These are phyloP conservation scores for Ajuga reptans DNA, from an alignment of 305 asterid genomes.

Conservation along the genomic window DNA sequence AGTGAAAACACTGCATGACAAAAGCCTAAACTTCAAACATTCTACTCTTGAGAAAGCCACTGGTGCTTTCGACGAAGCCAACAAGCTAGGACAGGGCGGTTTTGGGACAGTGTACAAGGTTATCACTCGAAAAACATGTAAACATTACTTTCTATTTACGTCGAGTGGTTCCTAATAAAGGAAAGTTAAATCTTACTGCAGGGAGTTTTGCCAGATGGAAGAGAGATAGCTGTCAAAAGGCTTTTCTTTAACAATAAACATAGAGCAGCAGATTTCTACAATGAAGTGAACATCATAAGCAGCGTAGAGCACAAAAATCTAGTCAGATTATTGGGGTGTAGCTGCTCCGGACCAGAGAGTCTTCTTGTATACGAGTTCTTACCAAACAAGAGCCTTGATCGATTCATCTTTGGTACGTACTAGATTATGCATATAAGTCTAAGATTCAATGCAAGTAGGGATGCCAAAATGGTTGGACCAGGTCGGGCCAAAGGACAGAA, in stretches of 20 bases:
- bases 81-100: conserved; percentile 75
- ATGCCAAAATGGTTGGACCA: too few species aligned
- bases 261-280: conserved; percentile 76
- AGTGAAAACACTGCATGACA: conserved; percentile 45
- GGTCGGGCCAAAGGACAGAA: too few species aligned
- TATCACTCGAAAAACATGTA: neutral
- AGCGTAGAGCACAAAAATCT: conserved; percentile 69
- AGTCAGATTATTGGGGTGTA: conserved; percentile 69
- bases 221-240: conserved; percentile 82
- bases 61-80: conserved; percentile 47
- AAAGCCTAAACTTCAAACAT: conserved; percentile 61
- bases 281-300: conserved; percentile 79
- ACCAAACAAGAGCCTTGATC: conserved; percentile 70
- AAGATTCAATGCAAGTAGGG: neutral
- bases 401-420: conserved; percentile 57
- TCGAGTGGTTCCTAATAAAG: neutral
- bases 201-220: conserved; percentile 83
- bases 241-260: conserved; percentile 65
- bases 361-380: conserved; percentile 73
- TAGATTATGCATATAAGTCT: neutral
- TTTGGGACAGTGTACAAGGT: conserved; percentile 71
- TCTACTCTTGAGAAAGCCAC: conserved; percentile 72
- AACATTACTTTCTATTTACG: neutral
- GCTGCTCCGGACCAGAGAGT: conserved; percentile 78
- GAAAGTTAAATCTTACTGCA: conserved; percentile 21